These are phyloP conservation scores for Prillingera fragicola DNA, from an alignment of 1,284 basidiomycete genomes.

Conservation along the genomic window DNA sequence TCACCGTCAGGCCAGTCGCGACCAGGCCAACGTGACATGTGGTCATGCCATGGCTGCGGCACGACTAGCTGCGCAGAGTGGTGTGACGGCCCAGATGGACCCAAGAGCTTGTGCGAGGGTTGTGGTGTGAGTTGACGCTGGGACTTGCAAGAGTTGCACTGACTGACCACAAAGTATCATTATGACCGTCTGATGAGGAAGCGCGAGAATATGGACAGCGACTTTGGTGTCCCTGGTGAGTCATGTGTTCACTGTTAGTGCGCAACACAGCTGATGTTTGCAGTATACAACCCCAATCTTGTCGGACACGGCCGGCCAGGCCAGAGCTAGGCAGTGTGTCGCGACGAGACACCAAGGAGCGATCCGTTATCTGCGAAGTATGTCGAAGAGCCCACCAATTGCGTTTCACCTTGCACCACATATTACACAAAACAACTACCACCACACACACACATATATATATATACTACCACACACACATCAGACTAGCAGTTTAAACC, in stretches of 20 bases:
- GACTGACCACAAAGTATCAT: slow-evolving; percentile 9
- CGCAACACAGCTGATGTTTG: slow-evolving; percentile 3
- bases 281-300: slow-evolving; percentile 3
- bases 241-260: not conserved
- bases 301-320: slow-evolving; percentile 6
- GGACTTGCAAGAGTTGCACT: not conserved
- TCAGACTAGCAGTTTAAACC: too few species aligned
- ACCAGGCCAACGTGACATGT: slow-evolving; percentile 6
- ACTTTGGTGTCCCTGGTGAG: slow-evolving; percentile 8
- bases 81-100: slow-evolving; percentile 35
- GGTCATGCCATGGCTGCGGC: slow-evolving; percentile 32
- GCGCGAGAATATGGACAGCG: slow-evolving; percentile 8
- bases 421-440: too few species aligned
- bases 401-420: too few species aligned
- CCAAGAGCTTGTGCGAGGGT: slow-evolving; percentile 29
- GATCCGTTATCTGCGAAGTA: too few species aligned
- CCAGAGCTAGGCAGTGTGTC: too few species aligned
- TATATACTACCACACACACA: slow-evolving; percentile 7
- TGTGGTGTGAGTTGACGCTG: slow-evolving; percentile 29
- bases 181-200: slow-evolving; percentile 6
- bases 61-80: slow-evolving; percentile 18
- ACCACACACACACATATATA: not conserved
- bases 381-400: too few species aligned
- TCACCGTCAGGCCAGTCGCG: not conserved
- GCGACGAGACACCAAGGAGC: too few species aligned